phyloP scores from a whole-genome alignment of 177 flowering plant genomes.

The Vitis hybrid region DNA sequence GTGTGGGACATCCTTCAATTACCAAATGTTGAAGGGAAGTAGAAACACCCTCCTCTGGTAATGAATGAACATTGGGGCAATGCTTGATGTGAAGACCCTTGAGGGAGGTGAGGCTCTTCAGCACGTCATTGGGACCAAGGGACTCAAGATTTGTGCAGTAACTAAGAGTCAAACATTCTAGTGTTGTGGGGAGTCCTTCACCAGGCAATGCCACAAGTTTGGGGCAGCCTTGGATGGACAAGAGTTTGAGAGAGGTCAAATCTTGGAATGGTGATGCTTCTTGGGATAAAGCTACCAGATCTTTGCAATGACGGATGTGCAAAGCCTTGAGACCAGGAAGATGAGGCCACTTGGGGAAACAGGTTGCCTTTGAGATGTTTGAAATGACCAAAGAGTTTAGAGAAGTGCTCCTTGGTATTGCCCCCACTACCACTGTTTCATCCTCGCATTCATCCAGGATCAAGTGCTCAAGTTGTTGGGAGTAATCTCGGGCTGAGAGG shows the following conservation, averaged over 20 bases:
- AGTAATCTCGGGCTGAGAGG: too few species aligned
- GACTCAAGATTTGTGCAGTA: background rate
- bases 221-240: slow-evolving; percentile 8
- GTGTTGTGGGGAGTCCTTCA: background rate
- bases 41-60: slow-evolving; percentile 6
- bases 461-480: too few species aligned
- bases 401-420: background rate
- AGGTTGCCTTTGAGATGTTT: background rate
- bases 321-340: slow-evolving; percentile 15
- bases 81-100: slow-evolving; percentile 1
- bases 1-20: slow-evolving; percentile 1
- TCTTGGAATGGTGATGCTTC: background rate
- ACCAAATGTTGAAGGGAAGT: background rate
- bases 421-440: too few species aligned
- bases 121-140: background rate
- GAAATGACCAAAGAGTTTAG: background rate
- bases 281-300: slow-evolving; percentile 9
- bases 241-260: slow-evolving; percentile 12
- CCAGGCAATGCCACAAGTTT: background rate
- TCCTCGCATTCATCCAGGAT: too few species aligned
- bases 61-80: background rate
- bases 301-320: slow-evolving; percentile 8
- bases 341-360: slow-evolving; percentile 11
- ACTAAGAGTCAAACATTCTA: too few species aligned
- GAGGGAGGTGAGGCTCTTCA: background rate